Evolutionary conservation across 352 stramenopile genomes (phyloP).

Genomic region (Phytophthora vignae): DNA sequence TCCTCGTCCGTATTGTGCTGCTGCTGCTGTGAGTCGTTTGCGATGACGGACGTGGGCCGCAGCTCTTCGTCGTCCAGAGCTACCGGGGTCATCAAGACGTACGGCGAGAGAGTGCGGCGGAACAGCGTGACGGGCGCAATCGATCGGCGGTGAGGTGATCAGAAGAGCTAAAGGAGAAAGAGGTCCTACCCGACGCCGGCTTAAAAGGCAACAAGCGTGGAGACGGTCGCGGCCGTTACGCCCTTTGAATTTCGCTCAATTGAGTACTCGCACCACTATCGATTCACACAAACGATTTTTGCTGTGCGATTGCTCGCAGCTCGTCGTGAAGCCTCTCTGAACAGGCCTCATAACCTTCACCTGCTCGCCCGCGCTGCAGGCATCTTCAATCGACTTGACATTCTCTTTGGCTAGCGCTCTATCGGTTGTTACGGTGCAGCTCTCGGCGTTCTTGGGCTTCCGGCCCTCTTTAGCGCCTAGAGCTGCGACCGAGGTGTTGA

Average conservation of each 20-base stretch:
- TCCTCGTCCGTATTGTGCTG: not conserved
- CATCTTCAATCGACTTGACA: too few relatives aligned
- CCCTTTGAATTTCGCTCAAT: not conserved
- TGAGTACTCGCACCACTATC: not conserved
- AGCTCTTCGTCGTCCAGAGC: constrained; percentile 34
- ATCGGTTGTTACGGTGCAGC: too few relatives aligned
- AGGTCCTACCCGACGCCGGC: not conserved
- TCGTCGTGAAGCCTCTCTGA: too few relatives aligned
- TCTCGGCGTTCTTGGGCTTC: too few relatives aligned
- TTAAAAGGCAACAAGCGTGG: constrained; percentile 4
- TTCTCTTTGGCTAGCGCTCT: too few relatives aligned
- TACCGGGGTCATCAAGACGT: constrained; percentile 33
- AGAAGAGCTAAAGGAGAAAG: constrained; percentile 1
- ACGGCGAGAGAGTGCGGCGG: constrained; percentile 29
- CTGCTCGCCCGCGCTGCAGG: too few relatives aligned
- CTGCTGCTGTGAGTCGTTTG: not conserved
- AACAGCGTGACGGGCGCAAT: constrained; percentile 24
- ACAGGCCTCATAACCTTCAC: too few relatives aligned
- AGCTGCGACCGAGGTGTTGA: too few relatives aligned
- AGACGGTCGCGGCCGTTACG: not conserved
- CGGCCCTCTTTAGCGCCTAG: too few relatives aligned
- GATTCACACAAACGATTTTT: too few relatives aligned
- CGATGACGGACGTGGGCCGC: constrained; percentile 20
- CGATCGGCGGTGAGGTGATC: not conserved
- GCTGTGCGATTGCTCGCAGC: too few relatives aligned